phyloP scores from a whole-genome alignment of 1,284 basidiomycete species.

The Ceratobasidium sp. region DNA sequence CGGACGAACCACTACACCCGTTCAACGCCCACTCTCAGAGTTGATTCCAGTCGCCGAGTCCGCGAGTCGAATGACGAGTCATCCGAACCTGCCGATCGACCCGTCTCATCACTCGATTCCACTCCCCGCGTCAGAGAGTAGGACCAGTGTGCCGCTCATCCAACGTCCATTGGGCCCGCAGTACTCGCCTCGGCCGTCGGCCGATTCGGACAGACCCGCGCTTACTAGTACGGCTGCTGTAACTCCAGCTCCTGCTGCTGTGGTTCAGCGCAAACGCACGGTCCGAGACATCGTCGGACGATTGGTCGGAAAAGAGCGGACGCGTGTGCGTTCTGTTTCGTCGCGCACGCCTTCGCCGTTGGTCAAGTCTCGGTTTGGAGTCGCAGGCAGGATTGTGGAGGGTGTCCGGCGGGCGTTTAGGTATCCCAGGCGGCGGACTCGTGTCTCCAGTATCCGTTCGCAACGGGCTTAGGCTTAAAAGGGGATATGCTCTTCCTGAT shows the following conservation, averaged over 20 bases:
- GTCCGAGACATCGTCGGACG: slow-evolving; percentile 14
- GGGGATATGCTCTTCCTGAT: background rate
- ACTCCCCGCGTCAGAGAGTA: background rate
- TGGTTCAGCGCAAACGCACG: slow-evolving; percentile 11
- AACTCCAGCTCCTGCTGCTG: slow-evolving; percentile 6
- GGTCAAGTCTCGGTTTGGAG: slow-evolving; percentile 12
- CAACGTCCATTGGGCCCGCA: background rate
- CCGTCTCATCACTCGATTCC: slow-evolving; percentile 6
- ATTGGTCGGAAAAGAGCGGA: slow-evolving; percentile 2
- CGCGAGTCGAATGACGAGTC: slow-evolving; percentile 6
- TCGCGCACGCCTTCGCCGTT: background rate
- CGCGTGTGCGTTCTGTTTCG: background rate
- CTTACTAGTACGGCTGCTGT: background rate
- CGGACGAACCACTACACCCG: background rate
- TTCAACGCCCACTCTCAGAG: background rate
- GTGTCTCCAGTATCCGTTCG: slow-evolving; percentile 6
- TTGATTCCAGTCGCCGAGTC: background rate
- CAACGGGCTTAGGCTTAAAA: background rate
- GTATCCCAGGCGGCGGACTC: slow-evolving; percentile 12
- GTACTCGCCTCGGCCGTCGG: background rate
- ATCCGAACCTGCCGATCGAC: slow-evolving; percentile 16
- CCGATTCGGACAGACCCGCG: background rate
- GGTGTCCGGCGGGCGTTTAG: slow-evolving; percentile 5
- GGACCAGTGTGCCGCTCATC: background rate
- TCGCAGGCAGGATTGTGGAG: slow-evolving; percentile 16